Evolutionary conservation across 805 yeast genomes (phyloP).

Genomic region (Candida pini): DNA sequence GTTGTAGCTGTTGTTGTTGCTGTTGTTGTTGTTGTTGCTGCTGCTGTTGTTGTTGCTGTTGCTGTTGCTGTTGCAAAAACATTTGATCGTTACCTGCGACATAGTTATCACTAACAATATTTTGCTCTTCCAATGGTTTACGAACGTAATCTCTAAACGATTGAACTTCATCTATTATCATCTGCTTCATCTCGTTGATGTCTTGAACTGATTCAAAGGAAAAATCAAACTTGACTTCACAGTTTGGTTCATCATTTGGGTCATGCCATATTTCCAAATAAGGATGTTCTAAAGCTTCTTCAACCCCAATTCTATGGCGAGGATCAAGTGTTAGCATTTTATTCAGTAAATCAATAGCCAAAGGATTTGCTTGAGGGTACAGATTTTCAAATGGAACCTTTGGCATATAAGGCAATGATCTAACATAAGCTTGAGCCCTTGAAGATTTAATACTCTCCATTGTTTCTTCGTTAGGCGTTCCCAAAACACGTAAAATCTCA

Average conservation of each 20-base stretch:
- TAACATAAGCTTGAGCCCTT: slow-evolving; percentile 88
- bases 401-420: slow-evolving; percentile 78
- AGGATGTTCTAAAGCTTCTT: slow-evolving; percentile 84
- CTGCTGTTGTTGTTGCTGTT: slow-evolving; percentile 13
- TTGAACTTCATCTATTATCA: slow-evolving; percentile 77
- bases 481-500: slow-evolving; percentile 78
- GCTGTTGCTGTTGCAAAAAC: slow-evolving; percentile 22
- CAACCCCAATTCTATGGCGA: slow-evolving; percentile 73
- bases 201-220: slow-evolving; percentile 83
- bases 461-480: slow-evolving; percentile 83
- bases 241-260: slow-evolving; percentile 84
- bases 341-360: slow-evolving; percentile 75
- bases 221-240: slow-evolving; percentile 78
- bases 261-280: slow-evolving; percentile 89
- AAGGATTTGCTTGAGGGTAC: slow-evolving; percentile 83
- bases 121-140: slow-evolving; percentile 56
- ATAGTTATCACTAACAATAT: slow-evolving; percentile 27
- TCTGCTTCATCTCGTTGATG: slow-evolving; percentile 62
- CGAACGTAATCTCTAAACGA: slow-evolving; percentile 77
- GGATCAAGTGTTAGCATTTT: slow-evolving; percentile 87
- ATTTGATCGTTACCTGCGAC: slow-evolving; percentile 6
- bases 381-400: slow-evolving; percentile 64
- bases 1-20: slow-evolving; percentile 12
- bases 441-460: slow-evolving; percentile 69
- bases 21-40: slow-evolving; percentile 13